Evolutionary conservation across 2,329 filamentous ascomycete species (phyloP), one percentile per base, ranked within the genome.

Genomic region (Tympanopsis confertula): DNA sequence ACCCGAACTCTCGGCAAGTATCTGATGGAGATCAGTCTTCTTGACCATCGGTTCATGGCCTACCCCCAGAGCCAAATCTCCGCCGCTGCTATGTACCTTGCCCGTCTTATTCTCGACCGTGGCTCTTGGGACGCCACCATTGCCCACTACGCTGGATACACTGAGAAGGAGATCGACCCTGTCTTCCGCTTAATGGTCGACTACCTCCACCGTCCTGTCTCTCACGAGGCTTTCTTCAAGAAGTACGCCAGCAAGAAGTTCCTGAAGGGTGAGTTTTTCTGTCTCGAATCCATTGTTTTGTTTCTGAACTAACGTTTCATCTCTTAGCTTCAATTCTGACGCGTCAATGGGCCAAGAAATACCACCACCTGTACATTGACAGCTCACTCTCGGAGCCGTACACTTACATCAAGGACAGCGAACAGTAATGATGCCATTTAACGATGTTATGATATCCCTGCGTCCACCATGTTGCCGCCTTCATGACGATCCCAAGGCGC

Each of bases 191-290:
- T 96, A 43, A 95, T 98, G 88, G 78, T 98, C 43, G 88, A 98
- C 59, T 98, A 98, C 57, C 80, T 98, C 28, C 83, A 84, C 41
- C 79, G 85, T 12, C 91, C 89, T 19, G 84, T 95, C 38, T 75
- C 81, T 32, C 91, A 98, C 54, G 89, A 96, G 58, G 93, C 91
- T 26, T 95, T 98, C 71, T 96, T 95, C 73, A 94, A 94, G 75
- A 98, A 98, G 64, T 98, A 98, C 59, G 91, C 91, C 40, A 94
- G 86, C 75, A 98, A 96, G 71, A 95, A 94, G 65, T 98, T 96
- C 65, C 67, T 96, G 51, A 98, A 98, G 69, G 88, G 89, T 94
- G 78, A 64, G 72, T 50, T 40, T 17, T 19, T 18, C 7, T 26
- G 22, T 10, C 22, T 10, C 22, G 22, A 26, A 26, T 10, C n/a